Conservation (phyloP, 108 stramenopile genomes). For the Fragilariopsis cylindrus region DNA sequence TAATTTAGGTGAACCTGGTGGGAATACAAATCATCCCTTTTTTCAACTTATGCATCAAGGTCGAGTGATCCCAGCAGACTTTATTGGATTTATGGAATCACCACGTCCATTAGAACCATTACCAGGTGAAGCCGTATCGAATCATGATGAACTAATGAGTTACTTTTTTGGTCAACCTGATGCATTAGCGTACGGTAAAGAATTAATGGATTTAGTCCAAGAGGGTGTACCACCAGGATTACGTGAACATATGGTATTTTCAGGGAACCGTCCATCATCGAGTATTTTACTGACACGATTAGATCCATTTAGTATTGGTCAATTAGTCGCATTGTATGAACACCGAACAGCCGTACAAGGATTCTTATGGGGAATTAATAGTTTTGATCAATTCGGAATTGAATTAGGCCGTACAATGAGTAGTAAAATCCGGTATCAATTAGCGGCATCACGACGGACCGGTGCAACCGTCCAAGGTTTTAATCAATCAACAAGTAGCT, state of each 20-base stretch:
- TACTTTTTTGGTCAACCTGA: constrained; percentile 99
- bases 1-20: constrained; percentile 89
- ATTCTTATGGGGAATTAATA: constrained; percentile 97
- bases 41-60: constrained; percentile 99
- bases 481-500: constrained; percentile 72
- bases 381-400: constrained; percentile 93
- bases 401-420: constrained; percentile 94
- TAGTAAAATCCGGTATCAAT: constrained; percentile 71
- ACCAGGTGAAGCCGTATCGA: constrained; percentile 76
- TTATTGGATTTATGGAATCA: constrained; percentile 93
- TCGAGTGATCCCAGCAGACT: constrained; percentile 93
- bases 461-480: constrained; percentile 89
- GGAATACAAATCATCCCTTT: constrained; percentile 93
- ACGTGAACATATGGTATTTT: constrained; percentile 91
- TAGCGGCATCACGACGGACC: constrained; percentile 63
- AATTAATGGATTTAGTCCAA: constrained; percentile 79
- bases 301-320: constrained; percentile 87
- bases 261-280: constrained; percentile 97
- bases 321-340: constrained; percentile 96
- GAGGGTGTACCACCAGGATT: constrained; percentile 87
- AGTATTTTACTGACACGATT: constrained; percentile 79
- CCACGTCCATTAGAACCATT: constrained; percentile 60
- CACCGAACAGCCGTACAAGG: constrained; percentile 98
- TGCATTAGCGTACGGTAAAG: constrained; percentile 93
- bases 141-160: constrained; percentile 99